These are phyloP conservation scores for Talaromyces sp. DNA, from an alignment of 2,329 filamentous ascomycete species.

Conservation along the genomic window DNA sequence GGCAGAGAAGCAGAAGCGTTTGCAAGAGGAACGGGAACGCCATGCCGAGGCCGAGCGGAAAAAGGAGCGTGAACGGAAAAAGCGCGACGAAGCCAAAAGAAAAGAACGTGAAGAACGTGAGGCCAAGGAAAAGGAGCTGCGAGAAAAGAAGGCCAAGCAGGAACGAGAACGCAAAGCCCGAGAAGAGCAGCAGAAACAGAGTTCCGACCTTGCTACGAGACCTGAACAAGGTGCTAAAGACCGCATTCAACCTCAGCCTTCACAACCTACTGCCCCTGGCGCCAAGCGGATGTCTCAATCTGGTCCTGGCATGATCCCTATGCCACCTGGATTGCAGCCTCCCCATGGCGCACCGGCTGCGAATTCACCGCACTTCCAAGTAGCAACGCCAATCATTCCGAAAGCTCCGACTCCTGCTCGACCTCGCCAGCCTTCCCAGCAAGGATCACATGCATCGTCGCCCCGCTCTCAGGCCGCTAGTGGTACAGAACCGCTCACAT, in stretches of 20 bases:
- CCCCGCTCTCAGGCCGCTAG: slow-evolving; percentile 49
- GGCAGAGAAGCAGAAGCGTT: slow-evolving; percentile 70
- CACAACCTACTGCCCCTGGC: slow-evolving; percentile 13
- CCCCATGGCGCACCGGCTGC: slow-evolving; percentile 51
- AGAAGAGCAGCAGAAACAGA: slow-evolving; percentile 48
- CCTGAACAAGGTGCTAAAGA: slow-evolving; percentile 47
- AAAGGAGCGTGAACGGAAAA: slow-evolving; percentile 76
- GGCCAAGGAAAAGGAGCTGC: slow-evolving; percentile 66
- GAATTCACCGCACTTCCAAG: slow-evolving; percentile 72
- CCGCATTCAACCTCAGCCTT: slow-evolving; percentile 30
- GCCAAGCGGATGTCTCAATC: slow-evolving; percentile 56
- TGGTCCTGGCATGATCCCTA: slow-evolving; percentile 39
- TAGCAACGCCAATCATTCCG: slow-evolving; percentile 74
- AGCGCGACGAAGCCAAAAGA: slow-evolving; percentile 64
- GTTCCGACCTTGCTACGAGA: slow-evolving; percentile 42
- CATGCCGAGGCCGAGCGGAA: slow-evolving; percentile 84
- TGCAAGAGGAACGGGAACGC: slow-evolving; percentile 78
- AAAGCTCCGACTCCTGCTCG: slow-evolving; percentile 78
- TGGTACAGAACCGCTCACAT: slow-evolving; percentile 55
- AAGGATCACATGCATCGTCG: slow-evolving; percentile 63
- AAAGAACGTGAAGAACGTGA: slow-evolving; percentile 63
- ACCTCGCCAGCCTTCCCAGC: slow-evolving; percentile 71
- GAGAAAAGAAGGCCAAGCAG: slow-evolving; percentile 60
- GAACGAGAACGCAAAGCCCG: slow-evolving; percentile 55
- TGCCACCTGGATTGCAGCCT: slow-evolving; percentile 49